Evolutionary conservation across 352 stramenopile species (phyloP), one percentile per base, ranked within the genome.

Genomic region (Discostella stelligera): DNA sequence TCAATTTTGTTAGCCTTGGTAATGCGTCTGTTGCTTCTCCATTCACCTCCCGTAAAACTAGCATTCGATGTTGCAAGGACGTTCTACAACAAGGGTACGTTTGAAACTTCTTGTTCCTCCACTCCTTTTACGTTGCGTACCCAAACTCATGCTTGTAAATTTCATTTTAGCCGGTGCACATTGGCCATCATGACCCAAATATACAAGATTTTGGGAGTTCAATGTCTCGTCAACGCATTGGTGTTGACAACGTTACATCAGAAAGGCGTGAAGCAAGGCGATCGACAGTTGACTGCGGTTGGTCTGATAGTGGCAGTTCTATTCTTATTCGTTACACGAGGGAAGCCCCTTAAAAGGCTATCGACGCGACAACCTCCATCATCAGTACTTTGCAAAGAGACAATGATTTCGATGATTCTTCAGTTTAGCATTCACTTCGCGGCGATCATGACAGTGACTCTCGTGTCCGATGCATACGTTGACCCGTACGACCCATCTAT

Each of bases 11-110:
- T 16, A 82, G 85, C 37, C 91, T 99, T 41, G 97, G 97, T 9
- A 97, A 99, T 86, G 98, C 98, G 2, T 99, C 96, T 37, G 98
- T 99, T 55, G 98, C 98, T 25, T 98, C 97, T 68, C 98, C 98
- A 0, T 99, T 99, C 82, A 99, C 98, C 8, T 97, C 95, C 48
- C 90, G 92, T 30, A 84, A 85, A 9, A 94, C 94, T 0, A 91
- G 78, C 41, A 94, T 96, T 86, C 95, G 89, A 86, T 97, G 84
- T 90, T 96, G 77, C 61, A 95, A 98, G 16, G 94, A 98, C 68
- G 97, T 99, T 54, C 94, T 99, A 68, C 95, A 97, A 37, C 97
- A 99, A 74, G 98, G 98, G n/a, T n/a, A n/a, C n/a, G n/a, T n/a
- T n/a, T n/a, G n/a, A n/a, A n/a, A n/a, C n/a, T n/a, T n/a, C n/a